Evolutionary conservation across 345 rosid species (phyloP), one percentile per base, ranked within the genome.

Genomic region (Jatropha curcas): DNA sequence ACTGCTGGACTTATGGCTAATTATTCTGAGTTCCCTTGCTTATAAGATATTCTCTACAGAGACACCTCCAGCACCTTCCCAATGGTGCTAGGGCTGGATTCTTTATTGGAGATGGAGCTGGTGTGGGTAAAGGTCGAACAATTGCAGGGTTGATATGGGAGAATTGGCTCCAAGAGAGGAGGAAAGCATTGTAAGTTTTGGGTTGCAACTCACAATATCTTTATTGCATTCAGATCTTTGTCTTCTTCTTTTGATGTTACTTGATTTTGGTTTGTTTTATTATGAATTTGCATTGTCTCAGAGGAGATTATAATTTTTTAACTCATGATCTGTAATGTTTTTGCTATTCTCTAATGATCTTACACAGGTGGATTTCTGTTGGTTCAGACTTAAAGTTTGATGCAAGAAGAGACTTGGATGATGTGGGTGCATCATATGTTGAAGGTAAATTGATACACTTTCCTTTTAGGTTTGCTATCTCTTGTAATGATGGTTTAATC

Each of bases 21-120:
- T 66, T 68, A 65, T 71, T 80, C n/a, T 19, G 34, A 57, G 41
- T 71, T 24, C 76, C 37, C 74, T 63, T 20, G 65, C 78, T 66
- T 78, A 70, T 82, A 48, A 73, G 73, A 64, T 80, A 46, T 71
- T 75, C 71, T 74, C 84, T 68, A 75, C 83, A 94, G 99, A 87
- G 99, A 79, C 95, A 94, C 83, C 90, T 86, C 65, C 98, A 94
- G 72, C 93, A 90, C 86, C 98, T 92, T 69, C 91, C 88, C 61
- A 82, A 80, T 86, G 88, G 90, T 82, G 73, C 82, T 33, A 89
- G 99, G 85, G 99, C 98, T 30, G 99, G 99, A 25, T 94, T 92
- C 74, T 94, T 94, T 84, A 70, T 92, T 82, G 99, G 99, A 84
- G 99, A 94, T 79, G 99, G 99, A 80, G 98, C 99, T 84, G 99